A percentile compares a stretch with the other conserved stretches of the same genome.
Evolutionary conservation across 306 rosid genomes (phyloP).

Genomic region (Dalbergia cochinchinensis): DNA sequence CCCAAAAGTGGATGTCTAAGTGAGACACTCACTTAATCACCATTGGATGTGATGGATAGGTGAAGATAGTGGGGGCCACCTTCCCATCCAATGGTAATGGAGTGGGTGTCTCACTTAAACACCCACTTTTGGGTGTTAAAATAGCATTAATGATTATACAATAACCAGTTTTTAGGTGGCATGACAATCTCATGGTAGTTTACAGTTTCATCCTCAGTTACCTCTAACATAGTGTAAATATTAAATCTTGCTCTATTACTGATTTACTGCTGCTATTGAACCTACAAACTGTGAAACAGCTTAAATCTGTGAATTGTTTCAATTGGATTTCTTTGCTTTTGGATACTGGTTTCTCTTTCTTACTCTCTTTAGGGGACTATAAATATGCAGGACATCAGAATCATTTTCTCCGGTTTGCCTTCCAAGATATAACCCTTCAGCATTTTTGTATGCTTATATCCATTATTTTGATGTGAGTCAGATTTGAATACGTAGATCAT

Average conservation of each 20-base stretch:
- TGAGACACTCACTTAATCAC: no score
- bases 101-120: no score
- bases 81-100: no score
- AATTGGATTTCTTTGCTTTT: conserved; percentile 18
- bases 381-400: conserved; percentile 89
- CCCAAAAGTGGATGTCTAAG: no score
- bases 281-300: conserved; percentile 11
- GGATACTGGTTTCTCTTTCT: conserved; percentile 33
- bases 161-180: conserved; percentile 3
- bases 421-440: conserved; percentile 98
- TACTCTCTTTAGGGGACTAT: conserved; percentile 38
- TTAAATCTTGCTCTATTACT: conserved; percentile 17
- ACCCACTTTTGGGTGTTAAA: no score
- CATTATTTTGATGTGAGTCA: conserved; percentile 92
- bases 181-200: conserved; percentile 11
- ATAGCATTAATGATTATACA: no score
- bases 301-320: conserved; percentile 33
- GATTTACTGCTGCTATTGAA: conserved; percentile 15
- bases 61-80: no score
- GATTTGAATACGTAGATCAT: conserved; percentile 21
- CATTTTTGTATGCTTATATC: conserved; percentile 92
- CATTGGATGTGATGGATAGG: no score
- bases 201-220: conserved; percentile 11
- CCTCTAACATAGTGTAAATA: background rate
- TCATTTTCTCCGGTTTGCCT: conserved; percentile 96